Evolutionary conservation across 352 stramenopile genomes (phyloP).

Genomic region (Phytophthora crassamura): DNA sequence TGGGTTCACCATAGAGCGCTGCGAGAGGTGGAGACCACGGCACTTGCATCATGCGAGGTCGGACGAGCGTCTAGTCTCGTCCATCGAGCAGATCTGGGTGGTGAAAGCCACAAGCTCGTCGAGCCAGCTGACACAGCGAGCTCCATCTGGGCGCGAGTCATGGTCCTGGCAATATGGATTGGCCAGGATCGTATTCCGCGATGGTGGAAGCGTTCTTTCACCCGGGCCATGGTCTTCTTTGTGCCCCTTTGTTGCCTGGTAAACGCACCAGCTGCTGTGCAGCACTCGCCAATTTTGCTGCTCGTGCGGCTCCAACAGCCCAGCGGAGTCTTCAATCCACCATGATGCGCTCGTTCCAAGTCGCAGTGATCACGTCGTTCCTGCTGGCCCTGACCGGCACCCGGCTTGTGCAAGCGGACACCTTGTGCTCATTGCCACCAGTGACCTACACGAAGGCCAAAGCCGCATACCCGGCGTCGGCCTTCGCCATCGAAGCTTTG

Average conservation of each 20-base stretch:
- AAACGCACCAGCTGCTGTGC: constrained; percentile 9
- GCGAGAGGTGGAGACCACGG: background rate
- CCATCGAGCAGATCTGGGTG: constrained; percentile 15
- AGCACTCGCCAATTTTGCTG: constrained; percentile 36
- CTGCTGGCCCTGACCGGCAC: constrained; percentile 8
- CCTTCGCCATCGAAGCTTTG: constrained; percentile 56
- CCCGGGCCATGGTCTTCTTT: constrained; percentile 14
- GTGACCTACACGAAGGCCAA: constrained; percentile 56
- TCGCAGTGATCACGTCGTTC: constrained; percentile 13
- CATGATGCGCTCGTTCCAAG: constrained; percentile 31
- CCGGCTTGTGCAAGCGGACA: constrained; percentile 37
- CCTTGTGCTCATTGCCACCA: constrained; percentile 59
- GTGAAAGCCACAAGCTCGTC: constrained; percentile 6
- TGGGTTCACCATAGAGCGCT: background rate
- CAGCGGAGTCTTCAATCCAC: background rate
- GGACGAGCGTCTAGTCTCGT: background rate
- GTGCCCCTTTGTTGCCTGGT: constrained; percentile 10
- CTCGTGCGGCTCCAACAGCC: constrained; percentile 9
- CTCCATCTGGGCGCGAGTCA: constrained; percentile 33
- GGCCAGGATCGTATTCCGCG: constrained; percentile 25
- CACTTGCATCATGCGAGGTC: background rate
- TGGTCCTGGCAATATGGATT: constrained; percentile 22
- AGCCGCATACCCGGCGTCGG: constrained; percentile 45
- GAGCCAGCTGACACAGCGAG: constrained; percentile 25
- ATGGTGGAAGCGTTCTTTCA: constrained; percentile 32